Base-by-base conservation (phyloP, 306 rosid genomes). In the Cicer chorassanicum region DNA sequence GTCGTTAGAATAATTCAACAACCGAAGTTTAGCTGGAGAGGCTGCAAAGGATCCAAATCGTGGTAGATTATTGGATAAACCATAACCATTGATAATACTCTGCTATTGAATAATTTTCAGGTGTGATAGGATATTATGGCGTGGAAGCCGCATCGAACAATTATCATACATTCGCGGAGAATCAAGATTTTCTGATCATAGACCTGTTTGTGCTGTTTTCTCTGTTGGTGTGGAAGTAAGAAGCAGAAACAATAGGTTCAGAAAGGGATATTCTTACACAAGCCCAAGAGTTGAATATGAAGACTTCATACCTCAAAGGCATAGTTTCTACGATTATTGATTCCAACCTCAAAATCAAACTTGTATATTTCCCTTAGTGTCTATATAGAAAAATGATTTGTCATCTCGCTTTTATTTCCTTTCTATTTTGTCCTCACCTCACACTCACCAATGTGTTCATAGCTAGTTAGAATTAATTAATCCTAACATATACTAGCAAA, bases 91-190 rank as follows among this genome's bases (percentile, higher is more conserved):
- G 73, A 75, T 68, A 57, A n/a, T 19, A 9, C 6, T 73, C 24
- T 73, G 18, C 3, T 29, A 34, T 69, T 81, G 11, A 50, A 76
- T 8, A 40, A 46, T 5, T 76, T 1, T 70, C 87, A 91, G 97
- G 95, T 92, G 97, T 62, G 97, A 92, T 68, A 84, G 97, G 74
- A 89, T 92, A 86, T 44, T 92, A 61, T 92, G 97, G 97, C 84
- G 88, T n/a, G 96, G 97, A 12, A 50, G 80, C 9, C 87, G 91
- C 38, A 88, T 92, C 38, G 96, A 89, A 13, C 96, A 92, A 71
- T 44, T 82, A 64, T 83, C 87, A 9, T 93, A 93, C 48, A 83
- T 89, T 15, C 88, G 98, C 6, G 93, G 93, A 38, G 98, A 93
- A 66, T 93, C 93, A 0, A 86, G 96, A 72, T 87, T 93, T 73